Evolutionary conservation across 148 eudicot species (phyloP).

Genomic region (Vaccinium vitisidaea): DNA sequence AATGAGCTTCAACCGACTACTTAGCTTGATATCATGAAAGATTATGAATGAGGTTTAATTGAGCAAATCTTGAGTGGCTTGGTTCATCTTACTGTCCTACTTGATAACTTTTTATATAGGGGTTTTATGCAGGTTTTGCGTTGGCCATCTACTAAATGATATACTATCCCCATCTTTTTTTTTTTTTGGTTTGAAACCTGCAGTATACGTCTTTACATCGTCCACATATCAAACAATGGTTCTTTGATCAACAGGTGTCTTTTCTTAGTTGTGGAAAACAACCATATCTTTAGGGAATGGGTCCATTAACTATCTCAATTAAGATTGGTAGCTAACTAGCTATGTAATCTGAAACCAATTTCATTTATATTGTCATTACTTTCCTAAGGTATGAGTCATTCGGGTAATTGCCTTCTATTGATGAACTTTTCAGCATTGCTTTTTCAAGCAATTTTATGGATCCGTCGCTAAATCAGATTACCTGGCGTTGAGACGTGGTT

Average conservation of each 20-base stretch:
- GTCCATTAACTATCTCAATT: background rate
- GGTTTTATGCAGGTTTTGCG: background rate
- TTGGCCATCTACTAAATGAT: background rate
- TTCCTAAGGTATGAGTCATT: background rate
- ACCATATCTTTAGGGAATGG: background rate
- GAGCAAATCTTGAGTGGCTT: background rate
- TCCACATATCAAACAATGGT: background rate
- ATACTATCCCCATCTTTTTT: background rate
- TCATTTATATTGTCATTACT: background rate
- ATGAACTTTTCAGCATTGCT: slow-evolving; percentile 54
- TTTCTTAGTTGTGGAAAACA: background rate
- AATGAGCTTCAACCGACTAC: background rate
- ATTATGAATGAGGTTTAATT: background rate
- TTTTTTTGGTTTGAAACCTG: background rate
- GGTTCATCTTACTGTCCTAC: background rate
- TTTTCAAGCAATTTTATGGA: slow-evolving; percentile 85
- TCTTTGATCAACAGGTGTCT: background rate
- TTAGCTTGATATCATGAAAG: background rate
- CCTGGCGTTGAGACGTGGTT: slow-evolving; percentile 66
- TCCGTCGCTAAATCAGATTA: slow-evolving; percentile 87
- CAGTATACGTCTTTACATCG: background rate
- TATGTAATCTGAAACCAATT: background rate
- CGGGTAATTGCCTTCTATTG: background rate
- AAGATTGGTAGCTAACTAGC: background rate
- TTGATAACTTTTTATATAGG: background rate